Evolutionary conservation across 176 grass and related monocot genomes (phyloP).

Genomic region (Oryza officinalis): DNA sequence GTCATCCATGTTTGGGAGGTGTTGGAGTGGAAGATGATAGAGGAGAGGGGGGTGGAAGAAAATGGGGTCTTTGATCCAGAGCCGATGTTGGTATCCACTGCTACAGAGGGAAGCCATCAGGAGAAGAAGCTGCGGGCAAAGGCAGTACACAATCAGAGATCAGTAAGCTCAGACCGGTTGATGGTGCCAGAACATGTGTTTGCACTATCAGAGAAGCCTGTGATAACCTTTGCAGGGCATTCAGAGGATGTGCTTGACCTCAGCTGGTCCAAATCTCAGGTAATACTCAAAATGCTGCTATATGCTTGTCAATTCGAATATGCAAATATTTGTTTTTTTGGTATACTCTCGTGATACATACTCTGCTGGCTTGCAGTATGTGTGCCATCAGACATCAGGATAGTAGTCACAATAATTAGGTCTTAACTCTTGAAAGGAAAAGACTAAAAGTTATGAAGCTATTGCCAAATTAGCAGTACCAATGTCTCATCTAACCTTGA

Average conservation of each 20-base stretch:
- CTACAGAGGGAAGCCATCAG: constrained; percentile 45
- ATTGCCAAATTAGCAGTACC: neutral
- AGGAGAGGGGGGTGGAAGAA: constrained; percentile 38
- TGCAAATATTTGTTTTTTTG: constrained; percentile 15
- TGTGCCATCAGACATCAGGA: constrained; percentile 2
- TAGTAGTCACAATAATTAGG: constrained; percentile 5
- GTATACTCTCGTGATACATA: neutral
- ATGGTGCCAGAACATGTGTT: constrained; percentile 83
- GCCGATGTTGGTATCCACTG: constrained; percentile 16
- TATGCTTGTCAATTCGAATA: constrained; percentile 30
- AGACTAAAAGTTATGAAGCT: neutral
- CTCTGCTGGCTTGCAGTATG: neutral
- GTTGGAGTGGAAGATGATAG: constrained; percentile 51
- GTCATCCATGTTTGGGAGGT: constrained; percentile 97
- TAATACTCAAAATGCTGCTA: constrained; percentile 34
- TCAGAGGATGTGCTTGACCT: constrained; percentile 88
- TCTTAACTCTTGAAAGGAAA: constrained; percentile 3
- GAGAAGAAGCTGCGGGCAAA: constrained; percentile 67
- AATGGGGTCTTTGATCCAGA: constrained; percentile 57
- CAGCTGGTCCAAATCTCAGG: constrained; percentile 97
- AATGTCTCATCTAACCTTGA: neutral
- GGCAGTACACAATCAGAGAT: constrained; percentile 38
- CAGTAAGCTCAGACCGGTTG: constrained; percentile 53
- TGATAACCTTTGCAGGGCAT: constrained; percentile 89
- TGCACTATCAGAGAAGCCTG: constrained; percentile 84